These are phyloP conservation scores for Populus nigra DNA, from an alignment of 345 rosid species.

Conservation along the genomic window DNA sequence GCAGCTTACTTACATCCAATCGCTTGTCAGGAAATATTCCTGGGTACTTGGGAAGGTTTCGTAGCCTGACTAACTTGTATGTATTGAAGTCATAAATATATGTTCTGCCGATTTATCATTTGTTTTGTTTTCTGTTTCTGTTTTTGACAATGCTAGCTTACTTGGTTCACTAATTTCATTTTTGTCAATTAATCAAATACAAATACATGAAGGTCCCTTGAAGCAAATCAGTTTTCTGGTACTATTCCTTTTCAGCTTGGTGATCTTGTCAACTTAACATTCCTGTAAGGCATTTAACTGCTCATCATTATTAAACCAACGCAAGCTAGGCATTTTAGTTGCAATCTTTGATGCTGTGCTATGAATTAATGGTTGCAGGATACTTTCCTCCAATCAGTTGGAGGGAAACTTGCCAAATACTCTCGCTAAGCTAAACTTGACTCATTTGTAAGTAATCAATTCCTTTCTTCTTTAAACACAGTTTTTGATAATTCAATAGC, in stretches of 20 bases:
- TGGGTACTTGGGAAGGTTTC: conserved; percentile 1
- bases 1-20: conserved; percentile 16
- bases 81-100: neutral
- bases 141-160: neutral
- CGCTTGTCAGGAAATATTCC: conserved; percentile 15
- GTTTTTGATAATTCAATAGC: neutral
- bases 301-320: too few species aligned
- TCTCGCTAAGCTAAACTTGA: neutral
- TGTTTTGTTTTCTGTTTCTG: too few species aligned
- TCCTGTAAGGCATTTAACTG: neutral
- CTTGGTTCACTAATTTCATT: neutral
- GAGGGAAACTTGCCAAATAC: neutral
- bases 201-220: conserved; percentile 13
- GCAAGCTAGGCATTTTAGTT: too few species aligned
- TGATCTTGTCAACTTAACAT: conserved; percentile 12
- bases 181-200: too few species aligned
- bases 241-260: conserved; percentile 18
- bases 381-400: neutral
- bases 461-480: neutral
- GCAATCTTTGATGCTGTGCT: neutral
- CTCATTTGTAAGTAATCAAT: neutral
- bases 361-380: neutral
- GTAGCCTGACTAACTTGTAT: conserved; percentile 13
- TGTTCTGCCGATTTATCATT: too few species aligned
- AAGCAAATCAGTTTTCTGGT: conserved; percentile 19